Conservation (phyloP, 306 rosid genomes). For the apple (Malus domestica) region DNA sequence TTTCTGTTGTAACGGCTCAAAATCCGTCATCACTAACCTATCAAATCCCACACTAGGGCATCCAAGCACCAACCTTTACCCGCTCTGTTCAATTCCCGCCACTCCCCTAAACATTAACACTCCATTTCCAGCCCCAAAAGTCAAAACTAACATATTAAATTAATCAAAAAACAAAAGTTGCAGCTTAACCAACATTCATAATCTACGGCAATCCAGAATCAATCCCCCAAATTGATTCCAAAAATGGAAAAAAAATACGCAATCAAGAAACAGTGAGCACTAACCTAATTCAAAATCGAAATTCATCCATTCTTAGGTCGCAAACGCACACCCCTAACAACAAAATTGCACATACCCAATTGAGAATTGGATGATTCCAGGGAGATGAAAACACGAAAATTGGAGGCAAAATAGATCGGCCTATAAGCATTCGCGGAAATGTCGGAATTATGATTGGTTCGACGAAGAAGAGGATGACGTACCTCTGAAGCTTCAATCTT, state of each 20-base stretch:
- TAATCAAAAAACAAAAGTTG: neutral
- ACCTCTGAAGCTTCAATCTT: slow-evolving; percentile 38
- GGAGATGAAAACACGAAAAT: slow-evolving; percentile 3
- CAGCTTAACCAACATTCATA: slow-evolving; percentile 38
- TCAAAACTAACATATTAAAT: neutral
- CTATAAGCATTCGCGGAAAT: slow-evolving; percentile 19
- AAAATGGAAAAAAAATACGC: slow-evolving; percentile 6
- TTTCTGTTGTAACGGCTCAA: slow-evolving; percentile 82
- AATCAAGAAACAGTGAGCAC: slow-evolving; percentile 17
- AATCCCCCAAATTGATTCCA: slow-evolving; percentile 34
- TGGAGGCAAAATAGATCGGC: slow-evolving; percentile 23
- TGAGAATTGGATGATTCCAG: slow-evolving; percentile 24
- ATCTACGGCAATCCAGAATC: slow-evolving; percentile 19
- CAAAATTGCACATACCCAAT: slow-evolving; percentile 12
- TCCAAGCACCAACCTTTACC: slow-evolving; percentile 28
- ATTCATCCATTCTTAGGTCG: slow-evolving; percentile 20
- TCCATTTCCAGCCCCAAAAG: slow-evolving; percentile 28
- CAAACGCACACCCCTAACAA: slow-evolving; percentile 42
- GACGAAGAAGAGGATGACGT: slow-evolving; percentile 17
- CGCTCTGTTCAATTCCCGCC: slow-evolving; percentile 17
- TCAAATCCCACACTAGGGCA: slow-evolving; percentile 21
- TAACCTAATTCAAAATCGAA: slow-evolving; percentile 38
- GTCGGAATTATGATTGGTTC: slow-evolving; percentile 28
- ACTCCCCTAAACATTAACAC: slow-evolving; percentile 17
- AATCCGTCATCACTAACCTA: slow-evolving; percentile 69